Conservation (phyloP, 495 filamentous ascomycete genomes). For the Daldinia bambusicola region DNA sequence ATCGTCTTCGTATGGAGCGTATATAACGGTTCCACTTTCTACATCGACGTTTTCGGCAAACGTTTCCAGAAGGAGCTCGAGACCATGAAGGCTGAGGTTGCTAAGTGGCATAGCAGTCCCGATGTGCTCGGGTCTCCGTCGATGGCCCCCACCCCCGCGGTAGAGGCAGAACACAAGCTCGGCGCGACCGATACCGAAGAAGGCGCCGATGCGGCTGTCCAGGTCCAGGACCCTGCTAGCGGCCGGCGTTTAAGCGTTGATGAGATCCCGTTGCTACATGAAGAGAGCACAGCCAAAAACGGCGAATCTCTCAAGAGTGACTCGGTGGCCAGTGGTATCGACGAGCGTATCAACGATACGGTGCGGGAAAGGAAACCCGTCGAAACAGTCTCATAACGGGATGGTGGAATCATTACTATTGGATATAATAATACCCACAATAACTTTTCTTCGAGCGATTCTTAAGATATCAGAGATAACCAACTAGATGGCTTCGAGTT, state of each 20-base stretch:
- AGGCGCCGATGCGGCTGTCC: slow-evolving; percentile 36
- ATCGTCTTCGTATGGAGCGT: slow-evolving; percentile 89
- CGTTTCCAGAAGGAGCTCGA: slow-evolving; percentile 97
- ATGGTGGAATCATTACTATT: background rate
- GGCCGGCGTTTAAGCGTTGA: slow-evolving; percentile 56
- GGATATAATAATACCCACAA: background rate
- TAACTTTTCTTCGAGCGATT: background rate
- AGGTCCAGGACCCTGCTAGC: slow-evolving; percentile 42
- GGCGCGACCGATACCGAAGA: slow-evolving; percentile 31
- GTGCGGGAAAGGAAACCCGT: slow-evolving; percentile 54
- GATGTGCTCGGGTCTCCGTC: slow-evolving; percentile 56
- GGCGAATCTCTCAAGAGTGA: slow-evolving; percentile 7
- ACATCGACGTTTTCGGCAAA: slow-evolving; percentile 97
- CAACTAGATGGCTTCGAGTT: background rate
- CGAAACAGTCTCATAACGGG: slow-evolving; percentile 18
- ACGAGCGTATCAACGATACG: slow-evolving; percentile 53
- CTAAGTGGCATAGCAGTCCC: slow-evolving; percentile 79
- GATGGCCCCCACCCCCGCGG: slow-evolving; percentile 49
- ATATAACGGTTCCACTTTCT: slow-evolving; percentile 95
- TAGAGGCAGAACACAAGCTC: slow-evolving; percentile 20
- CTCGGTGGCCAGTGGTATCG: slow-evolving; percentile 53
- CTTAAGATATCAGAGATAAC: background rate
- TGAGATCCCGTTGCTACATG: slow-evolving; percentile 65
- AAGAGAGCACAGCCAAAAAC: slow-evolving; percentile 51
- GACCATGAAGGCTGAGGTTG: slow-evolving; percentile 86